Percentiles rank a stretch among this genome's conserved stretches.
phyloP scores from a whole-genome alignment of 2,329 filamentous ascomycete genomes.

The Fusarium buxicola region DNA sequence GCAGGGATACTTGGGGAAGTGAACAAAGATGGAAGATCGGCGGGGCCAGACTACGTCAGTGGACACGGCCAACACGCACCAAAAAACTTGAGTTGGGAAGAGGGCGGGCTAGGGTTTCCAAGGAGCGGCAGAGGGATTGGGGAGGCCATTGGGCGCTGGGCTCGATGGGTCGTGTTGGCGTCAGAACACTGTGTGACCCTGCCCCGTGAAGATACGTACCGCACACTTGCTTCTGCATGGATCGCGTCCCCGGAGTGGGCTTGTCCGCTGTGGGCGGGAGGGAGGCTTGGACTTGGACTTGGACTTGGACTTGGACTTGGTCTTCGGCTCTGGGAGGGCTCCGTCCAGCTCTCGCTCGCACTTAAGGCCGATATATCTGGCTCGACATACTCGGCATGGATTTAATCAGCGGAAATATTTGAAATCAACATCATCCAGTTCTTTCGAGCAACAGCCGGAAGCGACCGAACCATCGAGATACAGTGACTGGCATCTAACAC shows the following conservation, averaged over 20 bases:
- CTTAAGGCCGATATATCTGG: slow-evolving; percentile 13
- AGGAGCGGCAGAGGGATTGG: slow-evolving; percentile 37
- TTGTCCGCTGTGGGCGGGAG: slow-evolving; percentile 27
- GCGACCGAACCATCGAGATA: slow-evolving; percentile 26
- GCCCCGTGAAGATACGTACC: slow-evolving; percentile 27
- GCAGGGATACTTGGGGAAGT: slow-evolving; percentile 19
- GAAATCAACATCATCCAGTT: slow-evolving; percentile 22
- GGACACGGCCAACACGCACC: slow-evolving; percentile 26
- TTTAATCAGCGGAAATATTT: slow-evolving; percentile 20
- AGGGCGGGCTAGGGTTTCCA: slow-evolving; percentile 36
- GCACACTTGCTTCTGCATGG: slow-evolving; percentile 5
- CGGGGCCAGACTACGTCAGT: slow-evolving; percentile 44
- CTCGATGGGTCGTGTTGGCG: slow-evolving; percentile 29
- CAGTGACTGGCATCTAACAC: slow-evolving; percentile 24
- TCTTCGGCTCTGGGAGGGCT: slow-evolving; percentile 19
- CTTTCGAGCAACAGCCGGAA: slow-evolving; percentile 25
- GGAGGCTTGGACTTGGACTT: slow-evolving; percentile 10
- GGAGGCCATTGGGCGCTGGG: slow-evolving; percentile 31
- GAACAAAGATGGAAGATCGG: slow-evolving; percentile 32
- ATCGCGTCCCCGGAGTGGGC: slow-evolving; percentile 25
- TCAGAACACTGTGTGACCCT: slow-evolving; percentile 26
- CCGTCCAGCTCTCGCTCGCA: slow-evolving; percentile 7
- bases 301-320: neutral
- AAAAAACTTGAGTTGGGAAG: slow-evolving; percentile 34
- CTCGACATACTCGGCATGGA: neutral